phyloP scores from a whole-genome alignment of 495 filamentous ascomycete species.

The Lophium mytilinum region DNA sequence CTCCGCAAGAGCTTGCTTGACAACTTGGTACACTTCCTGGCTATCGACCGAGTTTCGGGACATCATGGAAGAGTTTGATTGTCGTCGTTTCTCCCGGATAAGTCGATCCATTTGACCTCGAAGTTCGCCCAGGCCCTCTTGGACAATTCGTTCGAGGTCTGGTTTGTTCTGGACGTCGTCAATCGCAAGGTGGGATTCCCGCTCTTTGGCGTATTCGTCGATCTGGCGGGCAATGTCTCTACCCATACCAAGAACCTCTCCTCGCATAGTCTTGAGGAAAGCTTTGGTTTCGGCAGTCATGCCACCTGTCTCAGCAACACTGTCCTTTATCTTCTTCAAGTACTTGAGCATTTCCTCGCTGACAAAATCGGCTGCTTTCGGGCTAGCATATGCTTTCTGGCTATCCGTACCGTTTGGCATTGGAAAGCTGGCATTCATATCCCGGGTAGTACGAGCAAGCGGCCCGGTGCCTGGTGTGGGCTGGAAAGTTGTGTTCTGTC shows the following conservation, averaged over 20 bases:
- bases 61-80: slow-evolving; percentile 47
- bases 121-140: slow-evolving; percentile 70
- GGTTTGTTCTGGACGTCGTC: slow-evolving; percentile 49
- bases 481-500: slow-evolving; percentile 19
- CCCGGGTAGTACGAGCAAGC: slow-evolving; percentile 33
- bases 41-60: slow-evolving; percentile 54
- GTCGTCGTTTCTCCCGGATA: slow-evolving; percentile 63
- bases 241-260: slow-evolving; percentile 91
- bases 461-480: slow-evolving; percentile 28
- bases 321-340: slow-evolving; percentile 76
- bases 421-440: slow-evolving; percentile 3
- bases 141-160: slow-evolving; percentile 68
- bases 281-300: slow-evolving; percentile 86
- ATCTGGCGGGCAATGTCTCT: slow-evolving; percentile 76
- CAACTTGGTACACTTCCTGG: slow-evolving; percentile 71
- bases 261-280: slow-evolving; percentile 76
- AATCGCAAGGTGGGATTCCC: slow-evolving; percentile 38
- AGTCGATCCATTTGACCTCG: slow-evolving; percentile 69
- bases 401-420: slow-evolving; percentile 21
- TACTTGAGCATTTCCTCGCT: slow-evolving; percentile 66
- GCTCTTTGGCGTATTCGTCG: slow-evolving; percentile 51
- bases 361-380: slow-evolving; percentile 35
- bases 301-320: slow-evolving; percentile 73
- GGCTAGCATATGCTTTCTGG: slow-evolving; percentile 28
- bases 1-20: slow-evolving; percentile 70